Evolutionary conservation across 371 early-diverging fungal genomes (phyloP), one percentile per base, ranked within the genome.

Genomic region (Rhizopus arrhizus): DNA sequence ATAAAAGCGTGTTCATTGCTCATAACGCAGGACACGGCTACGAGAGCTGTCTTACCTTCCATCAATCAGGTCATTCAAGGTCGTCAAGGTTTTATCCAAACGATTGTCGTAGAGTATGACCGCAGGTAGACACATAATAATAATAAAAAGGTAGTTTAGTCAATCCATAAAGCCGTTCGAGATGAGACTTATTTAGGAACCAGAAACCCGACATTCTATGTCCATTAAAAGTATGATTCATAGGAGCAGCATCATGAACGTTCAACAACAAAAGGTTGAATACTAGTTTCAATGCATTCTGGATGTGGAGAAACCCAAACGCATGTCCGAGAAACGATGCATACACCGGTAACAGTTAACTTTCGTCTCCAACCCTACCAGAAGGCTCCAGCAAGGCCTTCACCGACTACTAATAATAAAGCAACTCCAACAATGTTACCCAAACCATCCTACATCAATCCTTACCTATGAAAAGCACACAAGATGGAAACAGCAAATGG

Each of bases 291-390:
- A 51, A 31, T 51, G 34, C 52, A 51, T 51, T 34, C 52, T 51
- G 32, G 10, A 33, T 51, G 52, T 51, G 52, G 59, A 59, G 59
- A 59, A 59, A 59, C 50, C 59, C 52, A 51, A 50, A 59, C 59
- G 52, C 38, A 59, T 50, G 50, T 59, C 38, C 59, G 42, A 59
- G 41, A 58, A 49, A 48, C 59, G 52, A 59, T 59, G 52, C 52
- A 59, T 59, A 51, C 42, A 32, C 59, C 49, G 52, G 59, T 51
- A 59, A 59, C 42, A 50, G 41, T 59, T 10, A 36, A 36, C 38
- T 5, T 36, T 36, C 38, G 38, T 36, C 38, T 36, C 38, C 29
- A 59, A 51, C 59, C 33, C 38, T 59, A 51, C 35, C 35, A n/a
- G 52, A 51, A 46, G 59, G 34, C 51, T 59, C 38, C 52, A 59